phyloP scores from a whole-genome alignment of 2,329 filamentous ascomycete genomes.

The Fusarium humuli region DNA sequence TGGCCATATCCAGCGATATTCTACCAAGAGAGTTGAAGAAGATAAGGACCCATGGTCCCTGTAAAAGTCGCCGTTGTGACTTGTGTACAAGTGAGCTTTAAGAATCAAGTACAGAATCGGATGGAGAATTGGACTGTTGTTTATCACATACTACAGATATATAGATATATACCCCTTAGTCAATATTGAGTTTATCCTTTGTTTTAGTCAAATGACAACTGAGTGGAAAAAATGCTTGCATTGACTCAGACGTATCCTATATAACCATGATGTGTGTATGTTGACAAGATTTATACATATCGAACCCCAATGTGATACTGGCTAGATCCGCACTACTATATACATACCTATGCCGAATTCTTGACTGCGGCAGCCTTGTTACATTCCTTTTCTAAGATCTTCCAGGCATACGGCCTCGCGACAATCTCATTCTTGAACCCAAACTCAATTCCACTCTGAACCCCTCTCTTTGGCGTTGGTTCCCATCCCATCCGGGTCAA shows the following conservation, averaged over 20 bases:
- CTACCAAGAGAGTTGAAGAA: not conserved
- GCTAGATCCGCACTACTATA: too few species aligned
- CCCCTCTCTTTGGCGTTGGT: not conserved
- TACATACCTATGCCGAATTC: not conserved
- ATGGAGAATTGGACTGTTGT: not conserved
- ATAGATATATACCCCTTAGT: constrained; percentile 35
- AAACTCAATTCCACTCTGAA: not conserved
- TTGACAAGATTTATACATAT: not conserved
- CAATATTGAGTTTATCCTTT: constrained; percentile 9
- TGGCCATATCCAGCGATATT: constrained; percentile 3
- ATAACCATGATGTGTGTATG: not conserved
- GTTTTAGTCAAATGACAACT: not conserved
- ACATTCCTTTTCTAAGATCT: not conserved
- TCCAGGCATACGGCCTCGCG: not conserved
- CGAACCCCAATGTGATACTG: not conserved
- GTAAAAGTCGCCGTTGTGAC: not conserved
- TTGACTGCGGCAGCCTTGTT: constrained; percentile 1
- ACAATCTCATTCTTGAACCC: not conserved
- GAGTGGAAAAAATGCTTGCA: not conserved
- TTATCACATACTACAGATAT: constrained; percentile 4
- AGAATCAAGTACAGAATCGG: not conserved
- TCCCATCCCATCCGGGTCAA: not conserved
- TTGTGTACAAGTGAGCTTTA: not conserved
- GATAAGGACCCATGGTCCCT: not conserved
- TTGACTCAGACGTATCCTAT: not conserved